Base-by-base conservation (phyloP, 139 green algal species). In the Chlorella sp. region DNA sequence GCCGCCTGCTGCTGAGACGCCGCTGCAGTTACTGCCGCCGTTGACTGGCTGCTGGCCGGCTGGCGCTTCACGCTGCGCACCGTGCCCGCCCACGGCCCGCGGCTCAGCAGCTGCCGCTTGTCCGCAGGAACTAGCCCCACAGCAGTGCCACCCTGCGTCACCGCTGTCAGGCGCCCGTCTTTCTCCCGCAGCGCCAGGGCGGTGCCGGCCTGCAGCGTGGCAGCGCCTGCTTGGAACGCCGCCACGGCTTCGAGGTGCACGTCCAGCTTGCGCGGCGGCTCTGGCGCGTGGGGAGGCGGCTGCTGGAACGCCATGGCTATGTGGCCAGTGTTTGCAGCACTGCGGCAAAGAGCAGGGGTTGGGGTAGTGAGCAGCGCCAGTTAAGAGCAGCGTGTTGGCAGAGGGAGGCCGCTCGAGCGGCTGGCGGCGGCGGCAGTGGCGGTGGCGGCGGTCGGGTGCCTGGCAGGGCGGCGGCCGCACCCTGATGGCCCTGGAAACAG, bases 61-160 rank as follows among this genome's bases (percentile, higher is more conserved):
- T 67, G 58, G 28, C 79, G 79, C 64, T 76, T 75, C n/a, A 84
- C 79, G 64, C 64, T 84, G 43, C 79, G 79, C n/a, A 84, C 79
- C 0, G 64, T 84, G 79, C 79, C 79, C 0, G 79, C 76, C 64
- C 64, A 84, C 19, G 64, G 62, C 30, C 79, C 79, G 32, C 79
- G 67, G n/a, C 62, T 84, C 17, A 84, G 43, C 62, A 67, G 24
- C 9, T 20, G 44, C 0, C 64, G 64, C 64, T 84, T 75, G 64
- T 84, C 79, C 26, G 79, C 79, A 28, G 79, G 79, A 11, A 84
- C 41, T 16, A 76, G 43, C 16, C 79, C 79, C 32, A 84, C 64
- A 7, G 44, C n/a, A 1, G 20, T 36, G 79, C 79, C 79, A 7
- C 38, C 34, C 28, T 36, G 64, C 8, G 79, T 84, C 19, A 56